A percentile compares a stretch with the other conserved stretches of the same genome.
Conservation (phyloP, 495 filamentous ascomycete species). For the Sphaerosporella brunnea region DNA sequence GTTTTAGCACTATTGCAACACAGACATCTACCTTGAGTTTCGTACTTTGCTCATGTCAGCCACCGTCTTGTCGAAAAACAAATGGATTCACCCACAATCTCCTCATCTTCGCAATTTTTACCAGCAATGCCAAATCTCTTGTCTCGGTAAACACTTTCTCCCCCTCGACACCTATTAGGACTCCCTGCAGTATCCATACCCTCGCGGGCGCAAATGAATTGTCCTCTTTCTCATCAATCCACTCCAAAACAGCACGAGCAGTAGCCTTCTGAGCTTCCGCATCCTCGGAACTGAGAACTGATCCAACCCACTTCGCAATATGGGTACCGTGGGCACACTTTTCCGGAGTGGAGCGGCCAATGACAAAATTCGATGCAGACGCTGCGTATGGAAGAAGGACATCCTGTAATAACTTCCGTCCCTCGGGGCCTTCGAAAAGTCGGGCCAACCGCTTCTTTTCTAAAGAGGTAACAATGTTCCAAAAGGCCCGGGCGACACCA, state of each 20-base stretch:
- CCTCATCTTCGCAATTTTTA: slow-evolving; percentile 3
- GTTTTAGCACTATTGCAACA: neutral
- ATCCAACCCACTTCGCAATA: slow-evolving; percentile 11
- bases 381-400: slow-evolving; percentile 15
- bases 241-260: slow-evolving; percentile 9
- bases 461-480: slow-evolving; percentile 15
- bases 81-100: neutral
- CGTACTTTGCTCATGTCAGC: neutral
- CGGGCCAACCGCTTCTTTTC: slow-evolving; percentile 7
- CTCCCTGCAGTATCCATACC: slow-evolving; percentile 20
- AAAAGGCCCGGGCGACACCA: slow-evolving; percentile 14
- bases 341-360: slow-evolving; percentile 2
- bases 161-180: slow-evolving; percentile 12
- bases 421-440: slow-evolving; percentile 8
- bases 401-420: slow-evolving; percentile 13
- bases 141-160: slow-evolving; percentile 1
- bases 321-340: slow-evolving; percentile 16
- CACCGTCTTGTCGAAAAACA: neutral
- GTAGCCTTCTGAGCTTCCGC: neutral
- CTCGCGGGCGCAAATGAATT: slow-evolving; percentile 22
- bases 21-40: slow-evolving; percentile 5
- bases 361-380: slow-evolving; percentile 12
- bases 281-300: slow-evolving; percentile 2
- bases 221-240: slow-evolving; percentile 17
- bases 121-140: neutral